phyloP scores from a whole-genome alignment of 1,284 basidiomycete genomes.

The Sanghuangporus baumii region DNA sequence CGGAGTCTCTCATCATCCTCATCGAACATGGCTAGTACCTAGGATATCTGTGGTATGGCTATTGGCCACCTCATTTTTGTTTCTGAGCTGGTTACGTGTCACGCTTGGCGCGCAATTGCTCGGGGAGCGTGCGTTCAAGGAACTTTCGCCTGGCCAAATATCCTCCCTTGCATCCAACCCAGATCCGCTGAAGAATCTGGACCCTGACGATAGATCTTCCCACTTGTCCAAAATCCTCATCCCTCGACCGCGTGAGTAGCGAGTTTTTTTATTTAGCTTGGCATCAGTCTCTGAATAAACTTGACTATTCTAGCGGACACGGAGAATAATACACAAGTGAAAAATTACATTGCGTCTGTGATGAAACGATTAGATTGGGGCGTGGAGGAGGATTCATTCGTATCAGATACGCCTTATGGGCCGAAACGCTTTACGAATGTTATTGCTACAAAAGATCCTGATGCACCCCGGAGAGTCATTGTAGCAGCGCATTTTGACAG shows the following conservation, averaged over 20 bases:
- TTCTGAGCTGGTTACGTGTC: constrained; percentile 4
- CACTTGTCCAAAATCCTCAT: constrained; percentile 81
- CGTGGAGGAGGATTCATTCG: constrained; percentile 79
- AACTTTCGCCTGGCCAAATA: constrained; percentile 49
- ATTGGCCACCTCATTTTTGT: constrained; percentile 20
- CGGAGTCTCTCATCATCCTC: background rate
- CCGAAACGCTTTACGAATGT: constrained; percentile 82
- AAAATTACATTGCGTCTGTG: constrained; percentile 67
- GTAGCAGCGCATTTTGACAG: constrained; percentile 94
- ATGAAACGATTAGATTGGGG: constrained; percentile 78
- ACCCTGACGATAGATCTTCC: constrained; percentile 56
- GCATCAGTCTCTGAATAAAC: background rate
- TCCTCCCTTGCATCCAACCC: constrained; percentile 43
- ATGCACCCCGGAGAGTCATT: constrained; percentile 78
- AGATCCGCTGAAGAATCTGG: constrained; percentile 63
- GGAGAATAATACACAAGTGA: constrained; percentile 73
- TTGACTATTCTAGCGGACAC: constrained; percentile 48
- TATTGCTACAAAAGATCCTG: constrained; percentile 89
- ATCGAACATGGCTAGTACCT: background rate
- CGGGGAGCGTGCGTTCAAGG: constrained; percentile 39
- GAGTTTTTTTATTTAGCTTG: background rate
- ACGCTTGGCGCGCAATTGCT: constrained; percentile 20
- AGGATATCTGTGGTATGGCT: constrained; percentile 6
- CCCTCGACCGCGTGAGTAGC: constrained; percentile 66
- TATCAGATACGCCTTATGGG: constrained; percentile 80